Evolutionary conservation across 202 grass and related monocot genomes (phyloP).

Genomic region (Schoenoplectus triqueter): DNA sequence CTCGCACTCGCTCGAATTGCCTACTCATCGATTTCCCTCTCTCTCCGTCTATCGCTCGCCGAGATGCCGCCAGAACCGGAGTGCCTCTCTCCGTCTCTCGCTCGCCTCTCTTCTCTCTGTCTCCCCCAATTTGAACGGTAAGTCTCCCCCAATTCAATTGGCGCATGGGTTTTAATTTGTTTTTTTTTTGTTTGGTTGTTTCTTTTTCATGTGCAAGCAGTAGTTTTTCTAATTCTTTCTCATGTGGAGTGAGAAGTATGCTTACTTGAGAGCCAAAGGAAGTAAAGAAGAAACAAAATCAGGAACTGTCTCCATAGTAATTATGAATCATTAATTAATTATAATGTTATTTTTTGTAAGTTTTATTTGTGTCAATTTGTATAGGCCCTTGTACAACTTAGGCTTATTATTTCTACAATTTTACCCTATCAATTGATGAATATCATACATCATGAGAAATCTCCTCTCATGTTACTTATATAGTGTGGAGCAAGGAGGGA

Average conservation of each 20-base stretch:
- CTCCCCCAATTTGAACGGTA: no score
- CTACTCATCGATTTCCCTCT: no score
- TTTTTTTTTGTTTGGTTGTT: no score
- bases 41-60: no score
- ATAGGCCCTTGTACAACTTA: neutral
- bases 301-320: slow-evolving; percentile 50
- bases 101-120: no score
- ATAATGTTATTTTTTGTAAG: slow-evolving; percentile 17
- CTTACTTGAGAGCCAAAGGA: slow-evolving; percentile 51
- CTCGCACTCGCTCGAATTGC: no score
- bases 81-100: no score
- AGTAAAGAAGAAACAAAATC: slow-evolving; percentile 43
- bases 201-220: no score
- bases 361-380: slow-evolving; percentile 1
- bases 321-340: slow-evolving; percentile 7
- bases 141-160: no score
- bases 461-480: neutral
- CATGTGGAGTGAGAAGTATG: slow-evolving; percentile 87
- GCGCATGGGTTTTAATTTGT: no score
- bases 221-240: slow-evolving; percentile 47
- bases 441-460: neutral
- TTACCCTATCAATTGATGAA: slow-evolving; percentile 17
- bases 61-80: no score
- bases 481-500: neutral
- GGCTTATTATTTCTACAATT: slow-evolving; percentile 8